phyloP scores from a whole-genome alignment of 176 grass and related monocot genomes.

The Aechmea fasciata region DNA sequence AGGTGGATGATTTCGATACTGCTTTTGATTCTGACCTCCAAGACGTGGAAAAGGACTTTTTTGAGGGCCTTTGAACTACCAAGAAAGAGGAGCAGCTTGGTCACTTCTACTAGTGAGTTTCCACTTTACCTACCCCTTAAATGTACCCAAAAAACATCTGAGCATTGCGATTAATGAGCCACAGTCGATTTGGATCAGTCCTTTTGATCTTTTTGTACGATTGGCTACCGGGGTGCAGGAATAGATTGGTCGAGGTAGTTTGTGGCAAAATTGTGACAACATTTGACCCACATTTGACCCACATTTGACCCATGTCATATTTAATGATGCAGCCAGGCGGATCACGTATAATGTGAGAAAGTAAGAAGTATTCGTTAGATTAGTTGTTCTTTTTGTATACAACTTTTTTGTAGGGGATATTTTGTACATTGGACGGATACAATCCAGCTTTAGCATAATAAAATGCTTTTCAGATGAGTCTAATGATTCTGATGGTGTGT shows the following conservation, averaged over 20 bases:
- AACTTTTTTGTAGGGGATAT: no score
- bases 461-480: no score
- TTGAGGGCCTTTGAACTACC: neutral
- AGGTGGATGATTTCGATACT: constrained; percentile 24
- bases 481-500: no score
- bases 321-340: no score
- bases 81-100: neutral
- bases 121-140: neutral
- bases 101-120: neutral
- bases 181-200: neutral
- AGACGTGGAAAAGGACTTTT: neutral
- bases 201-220: neutral
- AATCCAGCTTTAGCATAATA: no score
- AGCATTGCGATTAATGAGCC: neutral
- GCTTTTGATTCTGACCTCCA: constrained; percentile 40
- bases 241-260: neutral
- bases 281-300: no score
- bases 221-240: neutral
- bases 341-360: no score
- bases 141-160: neutral
- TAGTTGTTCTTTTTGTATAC: no score
- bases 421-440: no score
- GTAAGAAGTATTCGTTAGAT: no score
- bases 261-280: no score
- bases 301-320: no score